A percentile compares a stretch with the other conserved stretches of the same genome.
Conservation (phyloP, 2,329 filamentous ascomycete genomes). For the Bimuria novae-zelandiae region DNA sequence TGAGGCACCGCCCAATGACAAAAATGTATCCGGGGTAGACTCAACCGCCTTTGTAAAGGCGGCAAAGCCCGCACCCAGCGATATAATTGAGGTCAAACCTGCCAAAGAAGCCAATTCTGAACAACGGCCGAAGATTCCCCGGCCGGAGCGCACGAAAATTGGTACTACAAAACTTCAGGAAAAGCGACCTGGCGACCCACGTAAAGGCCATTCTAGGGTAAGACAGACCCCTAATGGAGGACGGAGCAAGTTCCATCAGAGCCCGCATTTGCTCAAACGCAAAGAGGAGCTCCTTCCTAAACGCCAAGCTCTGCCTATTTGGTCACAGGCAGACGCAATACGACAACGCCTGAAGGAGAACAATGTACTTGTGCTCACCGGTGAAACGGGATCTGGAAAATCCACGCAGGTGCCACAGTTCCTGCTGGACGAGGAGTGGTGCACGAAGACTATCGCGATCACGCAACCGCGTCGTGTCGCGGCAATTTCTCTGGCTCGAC, state of each 20-base stretch:
- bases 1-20: neutral
- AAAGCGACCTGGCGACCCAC: neutral
- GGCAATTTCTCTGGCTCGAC: slow-evolving; percentile 84
- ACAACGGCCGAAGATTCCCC: neutral
- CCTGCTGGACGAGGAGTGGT: slow-evolving; percentile 79
- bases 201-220: neutral
- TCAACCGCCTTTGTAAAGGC: neutral
- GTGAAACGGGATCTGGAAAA: slow-evolving; percentile 96
- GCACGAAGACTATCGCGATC: slow-evolving; percentile 77
- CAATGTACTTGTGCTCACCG: slow-evolving; percentile 81
- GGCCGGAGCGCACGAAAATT: neutral
- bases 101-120: neutral
- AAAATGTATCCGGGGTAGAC: neutral
- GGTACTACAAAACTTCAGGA: neutral
- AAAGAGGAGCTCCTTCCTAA: slow-evolving; percentile 54
- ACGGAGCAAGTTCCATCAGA: neutral
- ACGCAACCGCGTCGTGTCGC: slow-evolving; percentile 94
- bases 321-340: slow-evolving; percentile 73
- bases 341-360: slow-evolving; percentile 63
- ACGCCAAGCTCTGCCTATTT: slow-evolving; percentile 79
- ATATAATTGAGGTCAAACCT: neutral
- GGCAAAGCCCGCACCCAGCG: neutral
- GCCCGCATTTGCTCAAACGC: slow-evolving; percentile 43
- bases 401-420: slow-evolving; percentile 97
- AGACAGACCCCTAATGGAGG: neutral